Evolutionary conservation across 2,329 filamentous ascomycete species (phyloP), one percentile per base, ranked within the genome.

Genomic region (Sporothrix protearum): DNA sequence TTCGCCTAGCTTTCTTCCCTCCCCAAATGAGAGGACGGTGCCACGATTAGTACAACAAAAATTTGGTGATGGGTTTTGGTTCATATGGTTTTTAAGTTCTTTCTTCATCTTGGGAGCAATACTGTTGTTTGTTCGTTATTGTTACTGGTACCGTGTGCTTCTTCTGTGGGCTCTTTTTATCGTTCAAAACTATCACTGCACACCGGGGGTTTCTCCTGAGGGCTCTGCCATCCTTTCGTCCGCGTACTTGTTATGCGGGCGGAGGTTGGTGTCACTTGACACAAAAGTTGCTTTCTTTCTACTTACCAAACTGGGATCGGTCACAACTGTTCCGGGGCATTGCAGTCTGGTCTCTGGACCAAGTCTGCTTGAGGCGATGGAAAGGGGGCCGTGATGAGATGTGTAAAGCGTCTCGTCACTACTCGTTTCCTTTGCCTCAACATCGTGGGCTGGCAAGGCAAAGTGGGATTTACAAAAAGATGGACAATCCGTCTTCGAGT

Each of bases 361-460:
- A 12, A 8, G 30, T 53, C 47, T 33, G 36, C 49, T 33, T 28
- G 57, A n/a, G 57, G 33, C 64, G 45, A 36, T 36, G 53, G 19
- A 12, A 19, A 12, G 42, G 22, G 30, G 57, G 10, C 59, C 45
- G 59, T 14, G n/a, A 25, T 9, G 55, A 16, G 28, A 28, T 53
- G 49, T 28, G 49, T 22, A 53, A 25, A 8, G 22, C n/a, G 9
- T 45, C 36, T 45, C 28, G 9, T 63, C 6, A 19, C 59, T 28
- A 7, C n/a, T 19, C 28, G 2, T 53, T 28, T 42, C 36, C 39
- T 12, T 51, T 19, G 8, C 25, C 33, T 64, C 71, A 49, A 42
- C 3, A 36, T 64, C 70, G 57, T 69, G 67, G 67, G 71, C 71
- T 70, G 47, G 71, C 71, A 72, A 70, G 71, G 59, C 67, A 72